A percentile compares a stretch with the other conserved stretches of the same genome.
Evolutionary conservation across 768 basidiomycete species (phyloP).

Genomic region (Tulasnella sp.): DNA sequence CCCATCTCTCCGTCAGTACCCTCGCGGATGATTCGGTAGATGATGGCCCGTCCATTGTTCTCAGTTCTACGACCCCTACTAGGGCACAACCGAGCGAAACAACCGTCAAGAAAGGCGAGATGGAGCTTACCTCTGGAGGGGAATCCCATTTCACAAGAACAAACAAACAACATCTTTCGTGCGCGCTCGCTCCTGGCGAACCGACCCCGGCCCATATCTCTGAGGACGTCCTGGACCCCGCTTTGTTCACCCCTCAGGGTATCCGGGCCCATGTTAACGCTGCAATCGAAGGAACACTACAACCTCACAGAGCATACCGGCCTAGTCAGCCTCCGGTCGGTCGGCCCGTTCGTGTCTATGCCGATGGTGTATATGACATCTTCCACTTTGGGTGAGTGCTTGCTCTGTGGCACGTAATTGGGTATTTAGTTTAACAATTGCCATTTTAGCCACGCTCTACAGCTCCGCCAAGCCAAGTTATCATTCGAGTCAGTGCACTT

Average conservation of each 20-base stretch:
- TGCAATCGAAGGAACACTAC: constrained; percentile 66
- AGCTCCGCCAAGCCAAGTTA: constrained; percentile 93
- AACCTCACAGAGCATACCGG: constrained; percentile 58
- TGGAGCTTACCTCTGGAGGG: no score
- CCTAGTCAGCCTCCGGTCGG: constrained; percentile 77
- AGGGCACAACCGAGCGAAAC: no score
- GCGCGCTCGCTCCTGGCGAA: neutral
- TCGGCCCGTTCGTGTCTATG: constrained; percentile 84
- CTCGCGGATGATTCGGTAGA: no score
- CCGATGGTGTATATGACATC: constrained; percentile 98
- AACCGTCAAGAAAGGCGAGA: no score
- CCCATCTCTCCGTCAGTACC: no score
- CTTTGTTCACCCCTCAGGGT: constrained; percentile 63
- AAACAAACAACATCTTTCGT: no score
- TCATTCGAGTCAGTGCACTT: constrained; percentile 88
- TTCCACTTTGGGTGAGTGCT: constrained; percentile 84
- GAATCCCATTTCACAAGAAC: no score
- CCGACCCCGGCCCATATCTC: constrained; percentile 1
- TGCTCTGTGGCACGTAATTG: no score
- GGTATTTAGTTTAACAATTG: neutral
- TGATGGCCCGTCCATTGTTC: no score
- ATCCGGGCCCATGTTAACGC: constrained; percentile 71
- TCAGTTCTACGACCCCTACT: no score
- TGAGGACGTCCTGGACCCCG: constrained; percentile 46
- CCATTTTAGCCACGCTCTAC: constrained; percentile 76